Evolutionary conservation across 108 stramenopile genomes (phyloP).

Genomic region (Skeletonema grethae): DNA sequence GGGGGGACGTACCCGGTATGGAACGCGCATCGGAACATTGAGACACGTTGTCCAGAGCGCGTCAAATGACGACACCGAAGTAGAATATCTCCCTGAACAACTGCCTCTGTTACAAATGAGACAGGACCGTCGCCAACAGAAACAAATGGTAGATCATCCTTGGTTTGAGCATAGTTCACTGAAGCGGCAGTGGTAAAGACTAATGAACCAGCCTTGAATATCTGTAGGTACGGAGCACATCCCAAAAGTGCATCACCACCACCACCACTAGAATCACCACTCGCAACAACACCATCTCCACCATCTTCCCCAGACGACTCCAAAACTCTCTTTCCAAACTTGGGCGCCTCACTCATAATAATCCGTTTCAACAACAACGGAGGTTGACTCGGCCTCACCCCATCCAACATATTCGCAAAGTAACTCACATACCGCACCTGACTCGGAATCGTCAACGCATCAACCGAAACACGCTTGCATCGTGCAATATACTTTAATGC

Average conservation of each 20-base stretch:
- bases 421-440: constrained; percentile 92
- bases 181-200: constrained; percentile 82
- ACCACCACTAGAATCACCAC: neutral
- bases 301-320: neutral
- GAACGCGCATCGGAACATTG: constrained; percentile 97
- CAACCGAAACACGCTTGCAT: constrained; percentile 68
- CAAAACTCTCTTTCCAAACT: constrained; percentile 37
- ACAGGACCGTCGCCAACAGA: constrained; percentile 59
- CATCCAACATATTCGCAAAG: constrained; percentile 91
- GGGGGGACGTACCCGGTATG: constrained; percentile 95
- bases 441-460: constrained; percentile 91
- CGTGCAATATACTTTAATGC: constrained; percentile 89
- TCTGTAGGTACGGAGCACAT: constrained; percentile 95
- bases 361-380: constrained; percentile 89
- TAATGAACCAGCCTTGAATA: constrained; percentile 92
- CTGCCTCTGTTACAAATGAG: constrained; percentile 70
- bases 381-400: constrained; percentile 77
- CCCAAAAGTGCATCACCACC: constrained; percentile 52
- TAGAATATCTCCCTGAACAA: constrained; percentile 91
- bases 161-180: constrained; percentile 57
- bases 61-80: constrained; percentile 92
- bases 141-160: constrained; percentile 76
- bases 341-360: constrained; percentile 93
- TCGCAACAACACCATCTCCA: neutral
- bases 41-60: constrained; percentile 69